Base-by-base conservation (phyloP, 1,284 basidiomycete species). In the Athelia psychrophila region DNA sequence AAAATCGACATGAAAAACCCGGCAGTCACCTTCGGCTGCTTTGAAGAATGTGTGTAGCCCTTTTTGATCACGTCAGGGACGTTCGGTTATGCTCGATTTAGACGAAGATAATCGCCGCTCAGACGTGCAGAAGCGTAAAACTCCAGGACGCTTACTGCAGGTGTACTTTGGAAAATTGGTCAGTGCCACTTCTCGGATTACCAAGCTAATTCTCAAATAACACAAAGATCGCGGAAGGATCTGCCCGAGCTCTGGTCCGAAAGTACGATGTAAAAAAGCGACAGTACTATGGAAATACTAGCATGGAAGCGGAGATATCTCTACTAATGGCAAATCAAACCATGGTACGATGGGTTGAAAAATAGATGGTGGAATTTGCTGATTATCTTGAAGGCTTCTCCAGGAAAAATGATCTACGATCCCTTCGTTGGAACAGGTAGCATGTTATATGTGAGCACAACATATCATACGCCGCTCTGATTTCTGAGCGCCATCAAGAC, bases 391-490 rank as follows among this genome's bases (percentile, higher is more conserved):
- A 51, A 95, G 91, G 88, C 95, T 0, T 80, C 86, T 2, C 86
- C 92, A 2, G 94, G 94, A 35, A 96, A 92, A 68, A 68, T 98
- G 27, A 78, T 98, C 18, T 98, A 98, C 61, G 97, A 99, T 65
- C 97, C 97, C 0, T 99, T 99, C 67, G 85, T 91, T 47, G 97
- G 97, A 1, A 99, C 97, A 0, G 97, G 97, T 5, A 97, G 95
- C 58, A 92, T 98, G 86, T 85, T 95, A 25, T 95, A 98, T 69
- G 88, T 91, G 54, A 55, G 80, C 69, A 23, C 5, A 13, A 30
- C 27, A 30, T 6, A 30, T 30, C 27, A 30, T 6, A 30, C 13
- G 27, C 5, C 19, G 45, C 55, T 30, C 27, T 46, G 47, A 23
- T 44, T 5, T 25, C 32, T 54, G 44, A 19, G 18, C 27, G 13